Evolutionary conservation across 139 green algal genomes (phyloP), one percentile per base, ranked within the genome.

Genomic region (Gonium pectorale): DNA sequence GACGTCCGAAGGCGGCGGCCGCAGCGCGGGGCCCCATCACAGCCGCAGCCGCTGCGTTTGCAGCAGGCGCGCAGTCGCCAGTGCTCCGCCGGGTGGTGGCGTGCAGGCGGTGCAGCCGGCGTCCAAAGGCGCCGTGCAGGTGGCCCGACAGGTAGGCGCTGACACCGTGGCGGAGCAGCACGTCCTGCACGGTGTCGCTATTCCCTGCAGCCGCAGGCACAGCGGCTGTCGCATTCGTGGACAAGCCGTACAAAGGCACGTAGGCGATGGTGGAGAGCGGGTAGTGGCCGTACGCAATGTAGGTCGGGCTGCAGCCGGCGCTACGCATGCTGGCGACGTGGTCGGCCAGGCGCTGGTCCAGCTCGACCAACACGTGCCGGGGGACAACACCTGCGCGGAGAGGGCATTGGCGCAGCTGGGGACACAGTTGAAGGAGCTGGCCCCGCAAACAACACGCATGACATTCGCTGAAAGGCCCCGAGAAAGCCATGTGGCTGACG

Each of bases 251-350:
- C n/a, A n/a, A n/a, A n/a, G n/a, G n/a, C n/a, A n/a, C 40, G 67
- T 74, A 74, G 26, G 67, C 37, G 19, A 73, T 49, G 31, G 43
- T 64, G 9, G 77, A 66, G 11, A 83, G 59, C 5, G 77, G 77
- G 59, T 83, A 83, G 62, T 83, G 77, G 3, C 77, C 77, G 77
- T 83, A 83, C 60, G 77, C 77, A 26, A 83, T 74, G 62, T 64
- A 66, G 31, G 77, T 43, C 62, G 62, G 62, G 31, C 3, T 44
- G 62, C 60, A 74, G 44, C 21, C 43, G 11, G 41, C 43, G 22
- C 21, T 31, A 6, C 13, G 35, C 62, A 83, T 59, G 44, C 4
- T 0, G 43, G 43, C n/a, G n/a, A 59, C 2, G 1, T 60, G 51
- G 43, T 43, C 77, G 8, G 77, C 21, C 0, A 83, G 41, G 0